Evolutionary conservation across 1,139 yeast species (phyloP).

Genomic region (Ogataea hybrid): DNA sequence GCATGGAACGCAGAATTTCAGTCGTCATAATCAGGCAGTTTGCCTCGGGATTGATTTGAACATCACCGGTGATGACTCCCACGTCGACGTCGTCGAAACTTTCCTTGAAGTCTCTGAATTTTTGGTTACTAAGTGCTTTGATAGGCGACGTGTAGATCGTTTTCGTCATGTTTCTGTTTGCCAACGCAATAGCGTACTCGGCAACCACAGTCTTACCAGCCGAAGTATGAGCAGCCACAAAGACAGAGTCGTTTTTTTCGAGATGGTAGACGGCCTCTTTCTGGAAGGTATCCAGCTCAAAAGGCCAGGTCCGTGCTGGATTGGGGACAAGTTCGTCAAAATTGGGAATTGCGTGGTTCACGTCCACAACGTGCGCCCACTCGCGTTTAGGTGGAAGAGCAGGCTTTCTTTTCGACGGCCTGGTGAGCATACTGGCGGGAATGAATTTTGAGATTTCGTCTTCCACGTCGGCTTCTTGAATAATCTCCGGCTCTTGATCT

Average conservation of each 20-base stretch:
- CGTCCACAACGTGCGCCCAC: slow-evolving; percentile 96
- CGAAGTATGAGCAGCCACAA: slow-evolving; percentile 83
- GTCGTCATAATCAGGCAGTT: slow-evolving; percentile 98
- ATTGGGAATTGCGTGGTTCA: slow-evolving; percentile 78
- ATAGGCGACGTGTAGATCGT: slow-evolving; percentile 97
- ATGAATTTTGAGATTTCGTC: slow-evolving; percentile 69
- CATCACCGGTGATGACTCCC: slow-evolving; percentile 98
- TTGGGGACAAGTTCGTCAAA: slow-evolving; percentile 87
- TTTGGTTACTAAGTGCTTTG: slow-evolving; percentile 94
- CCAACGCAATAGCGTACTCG: slow-evolving; percentile 96
- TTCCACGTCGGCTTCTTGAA: slow-evolving; percentile 31
- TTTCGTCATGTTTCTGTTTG: slow-evolving; percentile 84
- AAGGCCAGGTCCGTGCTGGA: slow-evolving; percentile 91
- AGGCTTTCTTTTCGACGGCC: slow-evolving; percentile 25
- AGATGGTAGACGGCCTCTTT: slow-evolving; percentile 93
- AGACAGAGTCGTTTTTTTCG: slow-evolving; percentile 91
- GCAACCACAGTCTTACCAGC: slow-evolving; percentile 99
- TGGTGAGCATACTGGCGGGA: slow-evolving; percentile 55
- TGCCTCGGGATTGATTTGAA: slow-evolving; percentile 94
- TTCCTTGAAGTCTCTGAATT: slow-evolving; percentile 87
- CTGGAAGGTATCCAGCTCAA: slow-evolving; percentile 92
- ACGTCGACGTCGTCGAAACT: slow-evolving; percentile 82
- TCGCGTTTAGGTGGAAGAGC: slow-evolving; percentile 42
- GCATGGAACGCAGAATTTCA: slow-evolving; percentile 89
- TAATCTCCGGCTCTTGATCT: slow-evolving; percentile 13